These are phyloP conservation scores for Bryoglossum gracile DNA, from an alignment of 495 filamentous ascomycete species.

Conservation along the genomic window DNA sequence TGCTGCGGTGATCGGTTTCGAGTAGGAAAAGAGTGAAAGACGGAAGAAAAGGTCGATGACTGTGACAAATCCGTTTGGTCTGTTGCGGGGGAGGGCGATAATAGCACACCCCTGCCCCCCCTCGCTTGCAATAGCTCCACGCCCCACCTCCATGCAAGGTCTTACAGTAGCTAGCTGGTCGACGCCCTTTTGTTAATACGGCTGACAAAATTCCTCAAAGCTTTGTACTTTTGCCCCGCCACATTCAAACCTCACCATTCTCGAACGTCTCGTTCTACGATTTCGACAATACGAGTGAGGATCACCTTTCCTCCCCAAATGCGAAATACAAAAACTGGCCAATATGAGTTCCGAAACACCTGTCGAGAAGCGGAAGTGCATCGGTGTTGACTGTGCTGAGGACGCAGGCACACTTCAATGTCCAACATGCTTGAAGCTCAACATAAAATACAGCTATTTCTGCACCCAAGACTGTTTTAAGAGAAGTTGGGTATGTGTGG, in stretches of 20 bases:
- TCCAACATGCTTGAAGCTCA: conserved; percentile 85
- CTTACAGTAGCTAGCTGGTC: background rate
- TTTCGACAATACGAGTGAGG: background rate
- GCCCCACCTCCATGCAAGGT: too few species aligned
- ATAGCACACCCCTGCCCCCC: too few species aligned
- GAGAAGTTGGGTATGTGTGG: conserved; percentile 84
- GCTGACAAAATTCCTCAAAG: conserved; percentile 18
- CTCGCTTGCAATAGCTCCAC: too few species aligned
- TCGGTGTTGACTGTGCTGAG: conserved; percentile 74
- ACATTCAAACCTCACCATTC: background rate
- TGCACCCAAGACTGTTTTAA: conserved; percentile 99
- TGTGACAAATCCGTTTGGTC: conserved; percentile 4
- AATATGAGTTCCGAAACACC: conserved; percentile 39
- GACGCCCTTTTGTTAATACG: conserved; percentile 7
- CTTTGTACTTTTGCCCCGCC: conserved; percentile 7
- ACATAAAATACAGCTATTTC: conserved; percentile 83
- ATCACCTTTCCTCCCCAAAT: background rate
- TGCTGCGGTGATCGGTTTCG: background rate
- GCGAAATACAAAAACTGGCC: too few species aligned
- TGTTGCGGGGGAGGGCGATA: too few species aligned
- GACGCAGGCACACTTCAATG: conserved; percentile 81
- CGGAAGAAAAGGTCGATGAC: conserved; percentile 2
- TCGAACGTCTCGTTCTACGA: background rate
- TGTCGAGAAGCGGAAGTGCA: conserved; percentile 64
- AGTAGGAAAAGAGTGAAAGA: background rate